Percentiles rank a stretch among this genome's conserved stretches.
phyloP scores from a whole-genome alignment of 1,139 yeast species.

The Taphrina pruni region DNA sequence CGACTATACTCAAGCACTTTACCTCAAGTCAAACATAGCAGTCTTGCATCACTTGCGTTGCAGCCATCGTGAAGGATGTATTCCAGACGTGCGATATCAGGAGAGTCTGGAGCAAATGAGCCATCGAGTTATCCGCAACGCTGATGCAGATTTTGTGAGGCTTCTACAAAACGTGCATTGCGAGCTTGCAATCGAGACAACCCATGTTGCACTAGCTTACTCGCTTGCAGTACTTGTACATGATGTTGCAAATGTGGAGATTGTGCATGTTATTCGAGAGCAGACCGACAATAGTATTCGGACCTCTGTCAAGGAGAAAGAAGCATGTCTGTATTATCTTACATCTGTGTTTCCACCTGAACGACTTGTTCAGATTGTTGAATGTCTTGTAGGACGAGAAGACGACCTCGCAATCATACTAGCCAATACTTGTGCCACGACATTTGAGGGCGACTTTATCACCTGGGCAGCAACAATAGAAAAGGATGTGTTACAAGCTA shows the following conservation, averaged over 20 bases:
- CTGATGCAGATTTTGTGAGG: not conserved
- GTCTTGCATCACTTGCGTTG: not conserved
- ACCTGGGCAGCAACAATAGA: conserved; percentile 30
- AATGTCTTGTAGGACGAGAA: conserved; percentile 23
- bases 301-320: not conserved
- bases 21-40: not conserved
- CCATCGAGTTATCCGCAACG: conserved; percentile 1
- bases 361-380: conserved; percentile 18
- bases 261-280: not conserved
- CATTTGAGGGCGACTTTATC: conserved; percentile 26
- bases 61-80: not conserved
- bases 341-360: not conserved
- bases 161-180: not conserved
- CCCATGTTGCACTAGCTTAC: not conserved
- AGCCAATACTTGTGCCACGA: conserved; percentile 13
- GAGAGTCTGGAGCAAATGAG: conserved; percentile 4
- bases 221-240: conserved; percentile 7
- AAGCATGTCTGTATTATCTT: not conserved
- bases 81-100: not conserved
- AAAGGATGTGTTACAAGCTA: conserved; percentile 20
- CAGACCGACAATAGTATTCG: not conserved
- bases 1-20: conserved; percentile 12
- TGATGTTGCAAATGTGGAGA: not conserved
- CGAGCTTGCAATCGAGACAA: not conserved
- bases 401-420: conserved; percentile 18